Base-by-base conservation (phyloP, 2,329 filamentous ascomycete genomes). In the Phoma sp. region DNA sequence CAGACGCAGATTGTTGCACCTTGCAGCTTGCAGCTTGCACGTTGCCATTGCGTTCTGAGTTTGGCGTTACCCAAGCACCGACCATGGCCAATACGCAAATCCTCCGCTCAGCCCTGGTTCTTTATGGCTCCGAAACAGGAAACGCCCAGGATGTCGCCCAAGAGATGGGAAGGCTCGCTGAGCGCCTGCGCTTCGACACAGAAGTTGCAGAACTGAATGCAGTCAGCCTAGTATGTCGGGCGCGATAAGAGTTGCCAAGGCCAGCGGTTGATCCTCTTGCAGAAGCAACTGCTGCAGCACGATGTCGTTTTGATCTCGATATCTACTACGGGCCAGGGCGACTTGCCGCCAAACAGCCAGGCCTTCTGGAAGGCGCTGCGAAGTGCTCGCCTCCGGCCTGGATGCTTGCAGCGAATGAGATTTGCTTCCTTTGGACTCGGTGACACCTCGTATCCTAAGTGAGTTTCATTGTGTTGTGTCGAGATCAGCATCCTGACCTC, bases 121-220 rank as follows among this genome's bases (percentile, higher is more conserved):
- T 96, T 31, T 99, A 96, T 77, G 95, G 92, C 51, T 96, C 94
- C 35, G 95, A 99, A 79, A 98, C 93, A 21, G 95, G 95, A 52
- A 97, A 95, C 71, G 89, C 92, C 50, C 91, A 96, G 76, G 94
- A 98, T 76, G 85, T 94, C 60, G 94, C 95, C 19, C 88, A 92
- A 68, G 92, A 97, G 73, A 80, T 98, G 58, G 91, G 88, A 35
- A 82, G 87, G 36, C 76, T 91, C 61, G 84, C 87, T 32, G 87
- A 94, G 76, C 84, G 94, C 29, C 78, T 97, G 54, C 91, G 87
- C 67, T 97, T 98, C 75, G 76, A 83, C 59, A 90, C 88, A 21
- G 82, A 84, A 46, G 86, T 96, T 22, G 84, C 86, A 52, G 91
- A 93, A 74, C 85, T 98, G 76, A 87, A 97, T 70, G 82, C 82